A percentile compares a stretch with the other conserved stretches of the same genome.
phyloP scores from a whole-genome alignment of 768 basidiomycete species.

The Chalciporus piperatus region DNA sequence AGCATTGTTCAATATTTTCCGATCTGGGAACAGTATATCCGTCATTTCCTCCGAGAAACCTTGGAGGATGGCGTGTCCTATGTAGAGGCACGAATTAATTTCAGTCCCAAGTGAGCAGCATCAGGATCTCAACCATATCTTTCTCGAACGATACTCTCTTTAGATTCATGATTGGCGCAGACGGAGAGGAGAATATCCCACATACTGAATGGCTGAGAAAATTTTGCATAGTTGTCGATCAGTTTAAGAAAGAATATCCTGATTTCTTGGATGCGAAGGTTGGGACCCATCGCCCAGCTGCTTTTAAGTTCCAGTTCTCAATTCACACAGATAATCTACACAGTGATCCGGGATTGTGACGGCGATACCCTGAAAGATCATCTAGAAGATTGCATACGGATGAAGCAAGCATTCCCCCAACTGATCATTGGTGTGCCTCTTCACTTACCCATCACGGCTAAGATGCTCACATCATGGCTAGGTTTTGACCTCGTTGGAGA shows the following conservation, averaged over 20 bases:
- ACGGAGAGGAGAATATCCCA: slow-evolving; percentile 55
- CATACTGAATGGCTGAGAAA: slow-evolving; percentile 58
- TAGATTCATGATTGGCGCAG: slow-evolving; percentile 55
- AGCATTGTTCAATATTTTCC: slow-evolving; percentile 49
- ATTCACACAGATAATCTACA: slow-evolving; percentile 61
- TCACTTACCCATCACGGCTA: not conserved
- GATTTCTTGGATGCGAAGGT: slow-evolving; percentile 70
- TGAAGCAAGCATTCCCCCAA: slow-evolving; percentile 74
- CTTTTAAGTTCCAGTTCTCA: not conserved
- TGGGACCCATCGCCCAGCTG: not conserved
- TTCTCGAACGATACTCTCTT: not conserved
- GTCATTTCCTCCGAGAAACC: slow-evolving; percentile 57
- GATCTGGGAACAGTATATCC: slow-evolving; percentile 57
- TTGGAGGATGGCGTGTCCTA: slow-evolving; percentile 74
- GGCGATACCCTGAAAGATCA: slow-evolving; percentile 60
- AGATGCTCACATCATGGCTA: slow-evolving; percentile 22
- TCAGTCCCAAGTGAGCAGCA: slow-evolving; percentile 48
- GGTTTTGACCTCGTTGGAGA: slow-evolving; percentile 83
- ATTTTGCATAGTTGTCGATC: slow-evolving; percentile 50
- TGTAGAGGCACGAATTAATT: slow-evolving; percentile 66
- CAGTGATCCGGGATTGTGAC: slow-evolving; percentile 54
- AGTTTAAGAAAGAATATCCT: slow-evolving; percentile 54
- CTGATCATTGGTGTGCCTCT: slow-evolving; percentile 56
- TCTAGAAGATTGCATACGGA: slow-evolving; percentile 68
- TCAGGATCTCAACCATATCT: not conserved